phyloP scores from a whole-genome alignment of 2,329 filamentous ascomycete genomes.

The Cercospora zeae-maydis region DNA sequence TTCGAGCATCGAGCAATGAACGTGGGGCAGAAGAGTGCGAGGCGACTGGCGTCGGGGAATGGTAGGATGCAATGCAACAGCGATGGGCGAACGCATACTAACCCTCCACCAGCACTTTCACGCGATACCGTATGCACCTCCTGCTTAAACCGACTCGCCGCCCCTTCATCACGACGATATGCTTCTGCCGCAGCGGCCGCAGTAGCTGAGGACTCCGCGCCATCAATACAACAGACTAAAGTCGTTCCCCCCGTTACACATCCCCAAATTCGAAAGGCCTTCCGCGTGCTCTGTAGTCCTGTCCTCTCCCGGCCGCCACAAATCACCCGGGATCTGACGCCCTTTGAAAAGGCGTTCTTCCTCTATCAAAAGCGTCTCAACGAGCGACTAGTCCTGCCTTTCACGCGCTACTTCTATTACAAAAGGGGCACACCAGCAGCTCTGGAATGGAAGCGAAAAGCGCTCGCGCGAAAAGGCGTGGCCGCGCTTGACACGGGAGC shows the following conservation, averaged over 20 bases:
- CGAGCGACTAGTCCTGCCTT: slow-evolving; percentile 82
- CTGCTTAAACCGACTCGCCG: slow-evolving; percentile 42
- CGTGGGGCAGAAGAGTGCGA: slow-evolving; percentile 43
- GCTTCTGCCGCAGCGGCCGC: slow-evolving; percentile 39
- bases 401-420: slow-evolving; percentile 90
- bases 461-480: slow-evolving; percentile 63
- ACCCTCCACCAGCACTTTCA: slow-evolving; percentile 31
- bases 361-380: slow-evolving; percentile 97
- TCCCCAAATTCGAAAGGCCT: slow-evolving; percentile 47
- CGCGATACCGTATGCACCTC: slow-evolving; percentile 46
- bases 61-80: slow-evolving; percentile 31
- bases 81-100: not conserved
- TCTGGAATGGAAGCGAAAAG: slow-evolving; percentile 86
- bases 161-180: slow-evolving; percentile 33
- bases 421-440: slow-evolving; percentile 81
- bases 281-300: slow-evolving; percentile 59
- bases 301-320: slow-evolving; percentile 85
- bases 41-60: slow-evolving; percentile 42
- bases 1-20: slow-evolving; percentile 38
- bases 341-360: slow-evolving; percentile 90
- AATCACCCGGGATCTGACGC: slow-evolving; percentile 75
- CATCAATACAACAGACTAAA: slow-evolving; percentile 29
- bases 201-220: slow-evolving; percentile 28
- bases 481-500: slow-evolving; percentile 79
- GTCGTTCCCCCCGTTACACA: slow-evolving; percentile 39